Percentiles rank a stretch among this genome's conserved stretches.
Evolutionary conservation across 2,329 filamentous ascomycete genomes (phyloP).

Genomic region (Colletotrichum chrysophilum): DNA sequence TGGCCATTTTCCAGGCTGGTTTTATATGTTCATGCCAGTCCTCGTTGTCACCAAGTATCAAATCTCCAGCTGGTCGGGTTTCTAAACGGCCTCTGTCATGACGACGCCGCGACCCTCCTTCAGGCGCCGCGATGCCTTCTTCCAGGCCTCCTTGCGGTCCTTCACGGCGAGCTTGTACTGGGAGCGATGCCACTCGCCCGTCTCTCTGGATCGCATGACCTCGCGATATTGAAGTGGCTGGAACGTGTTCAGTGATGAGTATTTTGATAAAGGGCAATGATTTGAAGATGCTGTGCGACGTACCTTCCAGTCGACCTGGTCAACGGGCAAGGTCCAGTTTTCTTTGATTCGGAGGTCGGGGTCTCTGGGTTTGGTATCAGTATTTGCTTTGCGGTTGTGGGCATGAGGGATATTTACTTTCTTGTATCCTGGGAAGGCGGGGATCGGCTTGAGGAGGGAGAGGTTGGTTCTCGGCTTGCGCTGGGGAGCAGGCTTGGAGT

Average conservation of each 20-base stretch:
- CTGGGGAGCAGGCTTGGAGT: accelerated
- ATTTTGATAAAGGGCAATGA: no score
- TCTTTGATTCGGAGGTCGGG: not conserved
- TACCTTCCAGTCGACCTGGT: not conserved
- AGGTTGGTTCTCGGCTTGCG: not conserved
- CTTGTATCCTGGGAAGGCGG: not conserved
- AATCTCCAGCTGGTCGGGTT: not conserved
- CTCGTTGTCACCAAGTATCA: not conserved
- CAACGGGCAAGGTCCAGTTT: accelerated
- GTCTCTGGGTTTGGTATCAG: not conserved
- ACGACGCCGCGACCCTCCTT: not conserved
- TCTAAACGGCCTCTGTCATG: not conserved
- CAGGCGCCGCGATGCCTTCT: not conserved
- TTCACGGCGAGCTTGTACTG: not conserved
- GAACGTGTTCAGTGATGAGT: not conserved
- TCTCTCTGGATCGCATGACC: not conserved
- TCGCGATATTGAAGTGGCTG: not conserved
- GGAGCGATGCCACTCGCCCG: accelerated
- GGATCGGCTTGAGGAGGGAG: not conserved
- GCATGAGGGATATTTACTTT: not conserved
- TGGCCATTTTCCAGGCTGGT: not conserved
- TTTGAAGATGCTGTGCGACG: not conserved
- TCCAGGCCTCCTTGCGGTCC: not conserved
- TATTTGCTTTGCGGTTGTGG: accelerated
- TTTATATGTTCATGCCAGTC: not conserved